Evolutionary conservation across 176 grass and related monocot genomes (phyloP).

Genomic region (Hordeum vulgare): DNA sequence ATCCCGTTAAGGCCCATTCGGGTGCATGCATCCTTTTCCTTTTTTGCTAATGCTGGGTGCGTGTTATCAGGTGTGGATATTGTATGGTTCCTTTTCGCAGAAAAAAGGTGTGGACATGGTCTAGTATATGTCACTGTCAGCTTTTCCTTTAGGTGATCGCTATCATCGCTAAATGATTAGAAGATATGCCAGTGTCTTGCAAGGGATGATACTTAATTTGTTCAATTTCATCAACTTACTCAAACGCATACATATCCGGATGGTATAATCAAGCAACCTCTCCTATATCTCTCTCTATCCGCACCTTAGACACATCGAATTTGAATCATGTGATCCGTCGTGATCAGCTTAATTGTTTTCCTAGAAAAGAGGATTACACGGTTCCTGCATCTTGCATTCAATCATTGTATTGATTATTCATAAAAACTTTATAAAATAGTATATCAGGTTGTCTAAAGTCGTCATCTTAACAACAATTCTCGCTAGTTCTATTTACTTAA

Average conservation of each 20-base stretch:
- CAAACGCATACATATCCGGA: background rate
- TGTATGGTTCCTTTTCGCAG: background rate
- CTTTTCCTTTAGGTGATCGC: background rate
- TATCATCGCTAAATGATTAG: background rate
- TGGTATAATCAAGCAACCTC: background rate
- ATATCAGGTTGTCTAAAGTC: no score
- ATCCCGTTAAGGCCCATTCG: background rate
- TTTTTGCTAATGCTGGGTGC: no score
- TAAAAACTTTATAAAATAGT: no score
- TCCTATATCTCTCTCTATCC: no score
- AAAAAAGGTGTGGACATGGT: slow-evolving; percentile 1
- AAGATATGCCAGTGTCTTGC: background rate
- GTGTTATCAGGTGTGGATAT: slow-evolving; percentile 18
- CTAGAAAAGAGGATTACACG: no score
- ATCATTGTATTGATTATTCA: no score
- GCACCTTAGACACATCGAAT: background rate
- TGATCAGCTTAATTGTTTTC: background rate
- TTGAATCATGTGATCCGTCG: background rate
- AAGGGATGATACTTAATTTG: background rate
- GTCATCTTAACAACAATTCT: no score
- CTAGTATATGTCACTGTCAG: background rate
- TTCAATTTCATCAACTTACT: background rate
- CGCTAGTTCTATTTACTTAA: no score
- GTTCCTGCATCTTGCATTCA: no score
- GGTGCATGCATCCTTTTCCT: background rate